Evolutionary conservation across 2,329 filamentous ascomycete genomes (phyloP).

Genomic region (Fusarium xylarioides): DNA sequence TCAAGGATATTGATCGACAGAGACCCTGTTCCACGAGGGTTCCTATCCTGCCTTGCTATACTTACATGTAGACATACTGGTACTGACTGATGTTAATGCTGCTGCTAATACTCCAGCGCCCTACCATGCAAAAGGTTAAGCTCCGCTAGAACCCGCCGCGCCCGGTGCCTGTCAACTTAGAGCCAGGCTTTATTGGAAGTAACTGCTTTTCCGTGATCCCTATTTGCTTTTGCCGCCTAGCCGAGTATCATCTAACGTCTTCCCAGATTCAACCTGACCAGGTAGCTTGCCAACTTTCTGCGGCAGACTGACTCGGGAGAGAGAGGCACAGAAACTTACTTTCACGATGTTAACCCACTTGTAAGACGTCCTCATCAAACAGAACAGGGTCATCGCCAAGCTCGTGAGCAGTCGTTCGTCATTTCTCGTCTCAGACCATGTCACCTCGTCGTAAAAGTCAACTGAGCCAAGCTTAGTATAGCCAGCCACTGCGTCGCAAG

Average conservation of each 20-base stretch:
- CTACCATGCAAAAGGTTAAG: constrained; percentile 21
- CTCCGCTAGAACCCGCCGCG: constrained; percentile 15
- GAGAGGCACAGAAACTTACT: constrained; percentile 21
- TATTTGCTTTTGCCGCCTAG: constrained; percentile 31
- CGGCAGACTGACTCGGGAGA: constrained; percentile 23
- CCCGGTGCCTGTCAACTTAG: constrained; percentile 14
- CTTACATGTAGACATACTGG: not conserved
- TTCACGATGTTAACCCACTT: constrained; percentile 12
- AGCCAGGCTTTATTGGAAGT: constrained; percentile 16
- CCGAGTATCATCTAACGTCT: constrained; percentile 22
- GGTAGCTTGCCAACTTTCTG: constrained; percentile 27
- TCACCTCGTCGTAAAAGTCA: constrained; percentile 24
- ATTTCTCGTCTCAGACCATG: constrained; percentile 30
- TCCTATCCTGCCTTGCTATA: constrained; percentile 22
- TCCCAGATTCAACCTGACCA: constrained; percentile 22
- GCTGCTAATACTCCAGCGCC: not conserved
- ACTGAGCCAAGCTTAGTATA: constrained; percentile 8
- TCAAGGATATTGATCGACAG: constrained; percentile 32
- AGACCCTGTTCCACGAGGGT: constrained; percentile 33
- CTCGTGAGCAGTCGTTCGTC: not conserved
- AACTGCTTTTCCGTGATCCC: constrained; percentile 25
- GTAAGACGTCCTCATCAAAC: not conserved
- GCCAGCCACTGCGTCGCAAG: constrained; percentile 7
- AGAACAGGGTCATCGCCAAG: constrained; percentile 23
- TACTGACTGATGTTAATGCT: not conserved